phyloP scores from a whole-genome alignment of 768 basidiomycete species.

The Hypholoma sublateritium region DNA sequence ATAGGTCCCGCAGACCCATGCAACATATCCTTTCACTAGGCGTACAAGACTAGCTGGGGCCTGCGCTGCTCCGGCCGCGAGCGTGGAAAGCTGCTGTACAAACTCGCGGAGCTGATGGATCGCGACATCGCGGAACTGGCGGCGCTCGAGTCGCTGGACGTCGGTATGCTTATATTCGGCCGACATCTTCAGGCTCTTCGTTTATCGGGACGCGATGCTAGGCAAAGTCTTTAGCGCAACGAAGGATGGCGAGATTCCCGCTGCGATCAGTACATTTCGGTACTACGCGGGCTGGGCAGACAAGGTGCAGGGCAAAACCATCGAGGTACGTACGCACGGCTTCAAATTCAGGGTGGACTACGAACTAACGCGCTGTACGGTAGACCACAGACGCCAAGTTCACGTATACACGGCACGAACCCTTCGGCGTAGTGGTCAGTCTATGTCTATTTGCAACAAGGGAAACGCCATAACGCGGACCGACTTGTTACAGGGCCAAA shows the following conservation, averaged over 20 bases:
- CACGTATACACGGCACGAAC: slow-evolving; percentile 71
- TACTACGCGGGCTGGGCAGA: slow-evolving; percentile 94
- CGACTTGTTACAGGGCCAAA: slow-evolving; percentile 31
- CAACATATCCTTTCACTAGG: slow-evolving; percentile 18
- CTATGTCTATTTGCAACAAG: too few relatives aligned
- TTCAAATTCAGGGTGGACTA: not conserved
- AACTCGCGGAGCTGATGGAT: slow-evolving; percentile 68
- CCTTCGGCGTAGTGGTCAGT: slow-evolving; percentile 46
- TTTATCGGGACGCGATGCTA: slow-evolving; percentile 49
- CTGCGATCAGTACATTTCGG: slow-evolving; percentile 49
- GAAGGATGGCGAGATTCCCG: slow-evolving; percentile 40
- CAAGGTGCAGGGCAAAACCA: slow-evolving; percentile 75
- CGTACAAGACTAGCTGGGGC: slow-evolving; percentile 66
- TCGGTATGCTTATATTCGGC: slow-evolving; percentile 61
- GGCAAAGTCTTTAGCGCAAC: slow-evolving; percentile 36
- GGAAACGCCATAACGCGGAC: not conserved
- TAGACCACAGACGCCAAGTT: slow-evolving; percentile 56
- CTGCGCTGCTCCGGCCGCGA: slow-evolving; percentile 50
- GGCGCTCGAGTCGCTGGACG: slow-evolving; percentile 73
- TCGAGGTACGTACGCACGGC: slow-evolving; percentile 43
- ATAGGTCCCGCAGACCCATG: not conserved
- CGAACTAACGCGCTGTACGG: slow-evolving; percentile 37
- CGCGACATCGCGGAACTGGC: slow-evolving; percentile 61
- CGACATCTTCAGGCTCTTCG: not conserved
- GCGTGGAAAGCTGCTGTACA: slow-evolving; percentile 57